Conservation (phyloP, 768 basidiomycete species). For the Trametes cingulata region DNA sequence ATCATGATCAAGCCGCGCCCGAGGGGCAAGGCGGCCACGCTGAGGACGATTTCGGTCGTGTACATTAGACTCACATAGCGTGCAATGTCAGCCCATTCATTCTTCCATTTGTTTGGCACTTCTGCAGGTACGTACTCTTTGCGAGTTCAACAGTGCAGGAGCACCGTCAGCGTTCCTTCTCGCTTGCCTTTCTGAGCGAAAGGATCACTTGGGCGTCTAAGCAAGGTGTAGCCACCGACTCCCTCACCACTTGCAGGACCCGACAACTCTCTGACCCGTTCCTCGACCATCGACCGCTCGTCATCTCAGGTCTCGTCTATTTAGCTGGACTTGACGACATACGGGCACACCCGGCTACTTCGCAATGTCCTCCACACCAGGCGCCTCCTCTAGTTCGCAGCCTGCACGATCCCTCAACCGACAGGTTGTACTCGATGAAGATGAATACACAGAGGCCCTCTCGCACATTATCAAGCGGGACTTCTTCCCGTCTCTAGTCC, state of each 20-base stretch:
- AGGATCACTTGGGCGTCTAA: background rate
- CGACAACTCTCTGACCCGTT: background rate
- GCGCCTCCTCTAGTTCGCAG: conserved; percentile 29
- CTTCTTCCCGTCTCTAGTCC: conserved; percentile 94
- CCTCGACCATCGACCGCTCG: background rate
- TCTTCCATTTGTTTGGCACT: background rate
- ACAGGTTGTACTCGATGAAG: conserved; percentile 82
- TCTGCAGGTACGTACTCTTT: too few relatives aligned
- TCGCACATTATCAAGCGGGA: conserved; percentile 94
- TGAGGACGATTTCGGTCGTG: too few relatives aligned
- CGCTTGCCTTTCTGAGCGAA: background rate
- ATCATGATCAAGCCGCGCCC: too few relatives aligned
- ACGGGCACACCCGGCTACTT: too few relatives aligned
- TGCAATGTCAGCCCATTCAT: too few relatives aligned
- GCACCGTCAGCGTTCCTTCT: background rate
- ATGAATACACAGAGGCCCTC: conserved; percentile 89
- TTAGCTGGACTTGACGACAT: too few relatives aligned
- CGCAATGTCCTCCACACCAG: conserved; percentile 22
- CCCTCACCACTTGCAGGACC: background rate
- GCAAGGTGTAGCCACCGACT: background rate
- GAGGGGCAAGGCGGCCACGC: too few relatives aligned
- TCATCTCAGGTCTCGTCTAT: background rate
- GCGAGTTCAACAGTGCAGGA: too few relatives aligned
- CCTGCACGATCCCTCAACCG: conserved; percentile 61
- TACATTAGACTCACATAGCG: too few relatives aligned